Base-by-base conservation (phyloP, 805 yeast genomes). In the Candida xyloterini region DNA sequence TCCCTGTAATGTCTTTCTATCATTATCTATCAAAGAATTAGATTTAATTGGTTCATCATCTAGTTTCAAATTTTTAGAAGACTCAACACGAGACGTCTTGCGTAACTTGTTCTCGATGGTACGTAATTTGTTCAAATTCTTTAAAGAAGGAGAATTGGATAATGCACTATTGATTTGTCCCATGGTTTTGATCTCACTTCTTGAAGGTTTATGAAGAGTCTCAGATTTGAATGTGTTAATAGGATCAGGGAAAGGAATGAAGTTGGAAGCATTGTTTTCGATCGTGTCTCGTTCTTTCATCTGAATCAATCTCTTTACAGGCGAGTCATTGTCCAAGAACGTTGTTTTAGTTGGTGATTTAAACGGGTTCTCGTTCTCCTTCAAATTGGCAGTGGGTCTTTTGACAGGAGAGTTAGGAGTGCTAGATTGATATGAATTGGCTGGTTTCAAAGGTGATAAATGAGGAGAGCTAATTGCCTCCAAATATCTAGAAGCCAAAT, bases 91-190 rank as follows among this genome's bases (percentile, higher is more conserved):
- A 4, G 36, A 22, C 15, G 46, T 41, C 22, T 27, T 33, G 7
- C 46, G 47, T 13, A 62, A 37, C 34, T 55, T 59, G 10, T 47
- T 43, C 36, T 63, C 66, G 20, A 63, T 59, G 4, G 46, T 44
- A 33, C 51, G 53, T 40, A 62, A 43, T 30, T 60, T 62, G 43
- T 56, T 57, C 35, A 63, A 43, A 33, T 62, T 62, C 37, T 65
- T 63, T 48, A 59, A 39, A 10, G 67, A 63, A 1, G 69, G 69
- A 1, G 68, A 65, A 16, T 53, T 56, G 1, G 66, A 53, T 56
- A 64, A 56, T 1, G 59, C 60, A 27, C 60, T 53, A 32, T 52
- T 58, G 29, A 62, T 60, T 30, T 55, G 50, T n/a, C 59, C 58
- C 65, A 63, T 57, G 8, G 56, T 51, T 15, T 44, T 51, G 26